A percentile compares a stretch with the other conserved stretches of the same genome.
Evolutionary conservation across 179 eudicot species (phyloP).

Genomic region (Amaranthus tricolor): DNA sequence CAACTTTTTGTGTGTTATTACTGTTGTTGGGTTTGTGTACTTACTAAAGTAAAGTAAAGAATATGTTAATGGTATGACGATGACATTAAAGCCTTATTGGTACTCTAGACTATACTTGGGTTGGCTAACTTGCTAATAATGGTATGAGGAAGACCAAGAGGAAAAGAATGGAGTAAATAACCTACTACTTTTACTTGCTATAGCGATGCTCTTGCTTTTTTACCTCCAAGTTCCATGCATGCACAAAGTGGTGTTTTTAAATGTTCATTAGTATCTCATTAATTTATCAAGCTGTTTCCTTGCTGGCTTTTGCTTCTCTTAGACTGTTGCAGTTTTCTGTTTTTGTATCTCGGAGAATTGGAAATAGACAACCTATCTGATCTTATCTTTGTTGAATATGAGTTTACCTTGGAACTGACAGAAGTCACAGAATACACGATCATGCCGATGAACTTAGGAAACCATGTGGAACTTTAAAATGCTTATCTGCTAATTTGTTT

Average conservation of each 20-base stretch:
- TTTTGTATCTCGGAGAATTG: not conserved
- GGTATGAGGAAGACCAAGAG: too few species aligned
- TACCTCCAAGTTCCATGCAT: not conserved
- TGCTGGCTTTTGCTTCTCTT: not conserved
- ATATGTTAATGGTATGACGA: not conserved
- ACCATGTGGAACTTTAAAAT: not conserved
- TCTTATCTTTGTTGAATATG: not conserved
- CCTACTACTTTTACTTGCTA: not conserved
- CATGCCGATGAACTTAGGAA: not conserved
- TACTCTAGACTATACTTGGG: not conserved
- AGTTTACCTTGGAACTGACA: not conserved
- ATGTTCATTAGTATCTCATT: not conserved
- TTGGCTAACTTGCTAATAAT: too few species aligned
- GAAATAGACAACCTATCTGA: not conserved
- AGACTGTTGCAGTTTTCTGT: not conserved
- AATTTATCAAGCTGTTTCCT: not conserved
- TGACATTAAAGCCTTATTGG: not conserved
- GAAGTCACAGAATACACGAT: too few species aligned
- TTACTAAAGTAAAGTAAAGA: not conserved
- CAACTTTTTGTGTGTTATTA: not conserved
- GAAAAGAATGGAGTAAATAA: not conserved
- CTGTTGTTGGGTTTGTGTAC: constrained; percentile 10
- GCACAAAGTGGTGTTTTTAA: not conserved
- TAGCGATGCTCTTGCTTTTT: not conserved
- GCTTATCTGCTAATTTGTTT: not conserved